A percentile compares a stretch with the other conserved stretches of the same genome.
phyloP scores from a whole-genome alignment of 2,329 filamentous ascomycete genomes.

The Nemania bipapillata region DNA sequence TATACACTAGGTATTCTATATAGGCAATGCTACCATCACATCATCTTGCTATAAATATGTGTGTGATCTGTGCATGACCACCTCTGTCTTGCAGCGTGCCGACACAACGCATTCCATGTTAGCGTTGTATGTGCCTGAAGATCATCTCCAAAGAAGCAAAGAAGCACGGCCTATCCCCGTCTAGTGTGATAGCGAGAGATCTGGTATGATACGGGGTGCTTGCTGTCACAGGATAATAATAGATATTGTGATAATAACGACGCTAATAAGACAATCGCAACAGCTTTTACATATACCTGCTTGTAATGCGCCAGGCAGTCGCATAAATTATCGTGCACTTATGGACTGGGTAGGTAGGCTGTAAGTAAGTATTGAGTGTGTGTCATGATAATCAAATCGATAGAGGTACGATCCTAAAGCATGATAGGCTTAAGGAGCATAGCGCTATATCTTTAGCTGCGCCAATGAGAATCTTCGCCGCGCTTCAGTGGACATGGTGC shows the following conservation, averaged over 20 bases:
- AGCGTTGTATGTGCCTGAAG: constrained; percentile 33
- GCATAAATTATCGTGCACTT: neutral
- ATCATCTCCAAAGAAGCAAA: constrained; percentile 23
- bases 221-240: constrained; percentile 5
- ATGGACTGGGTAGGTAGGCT: neutral
- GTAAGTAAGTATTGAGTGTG: neutral
- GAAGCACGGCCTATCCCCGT: constrained; percentile 10
- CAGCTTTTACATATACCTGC: neutral
- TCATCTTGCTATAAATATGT: constrained; percentile 35
- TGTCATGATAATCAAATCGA: constrained; percentile 1
- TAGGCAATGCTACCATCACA: constrained; percentile 21
- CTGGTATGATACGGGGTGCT: constrained; percentile 1
- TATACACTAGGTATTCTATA: no score
- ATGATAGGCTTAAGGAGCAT: constrained; percentile 14
- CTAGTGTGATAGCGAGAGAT: constrained; percentile 14
- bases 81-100: constrained; percentile 14
- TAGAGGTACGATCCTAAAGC: constrained; percentile 1
- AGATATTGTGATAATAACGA: neutral
- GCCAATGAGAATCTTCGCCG: constrained; percentile 23
- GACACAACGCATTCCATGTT: constrained; percentile 13
- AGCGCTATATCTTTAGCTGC: neutral
- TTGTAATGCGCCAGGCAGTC: neutral
- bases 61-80: constrained; percentile 24
- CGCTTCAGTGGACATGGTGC: constrained; percentile 26
- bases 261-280: neutral